phyloP scores from a whole-genome alignment of 805 yeast species.

The Metschnikowia lochheadii region DNA sequence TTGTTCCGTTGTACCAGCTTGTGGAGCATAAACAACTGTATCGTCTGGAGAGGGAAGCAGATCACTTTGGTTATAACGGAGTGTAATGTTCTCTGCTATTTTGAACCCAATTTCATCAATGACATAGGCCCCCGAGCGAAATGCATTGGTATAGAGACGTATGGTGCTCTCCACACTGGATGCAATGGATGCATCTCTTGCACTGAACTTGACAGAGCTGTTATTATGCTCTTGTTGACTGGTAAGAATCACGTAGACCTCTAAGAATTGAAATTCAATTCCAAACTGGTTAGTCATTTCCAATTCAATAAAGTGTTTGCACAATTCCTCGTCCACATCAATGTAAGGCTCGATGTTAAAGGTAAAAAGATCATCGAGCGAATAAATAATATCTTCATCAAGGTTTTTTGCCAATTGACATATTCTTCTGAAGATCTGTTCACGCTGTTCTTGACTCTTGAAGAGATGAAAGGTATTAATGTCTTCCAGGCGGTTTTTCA shows the following conservation, averaged over 20 bases:
- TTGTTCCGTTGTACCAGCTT: background rate
- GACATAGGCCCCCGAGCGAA: slow-evolving; percentile 2
- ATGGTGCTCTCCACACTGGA: slow-evolving; percentile 8
- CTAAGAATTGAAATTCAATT: slow-evolving; percentile 20
- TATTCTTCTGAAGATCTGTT: slow-evolving; percentile 4
- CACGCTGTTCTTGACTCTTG: slow-evolving; percentile 15
- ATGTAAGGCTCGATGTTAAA: slow-evolving; percentile 36
- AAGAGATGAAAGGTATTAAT: slow-evolving; percentile 26
- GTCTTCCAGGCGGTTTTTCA: slow-evolving; percentile 16
- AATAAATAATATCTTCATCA: slow-evolving; percentile 15
- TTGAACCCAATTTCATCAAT: slow-evolving; percentile 6
- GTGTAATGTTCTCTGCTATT: slow-evolving; percentile 8
- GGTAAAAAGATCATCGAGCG: slow-evolving; percentile 35
- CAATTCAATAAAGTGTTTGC: slow-evolving; percentile 36
- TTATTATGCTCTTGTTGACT: slow-evolving; percentile 15
- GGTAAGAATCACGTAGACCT: slow-evolving; percentile 20
- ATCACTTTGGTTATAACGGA: background rate
- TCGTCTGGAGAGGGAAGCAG: background rate
- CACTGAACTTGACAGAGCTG: slow-evolving; percentile 8
- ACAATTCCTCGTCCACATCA: slow-evolving; percentile 21
- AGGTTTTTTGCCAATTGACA: slow-evolving; percentile 4
- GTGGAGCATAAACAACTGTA: slow-evolving; percentile 10
- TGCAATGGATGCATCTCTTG: slow-evolving; percentile 4
- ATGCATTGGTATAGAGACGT: slow-evolving; percentile 6
- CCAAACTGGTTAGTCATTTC: slow-evolving; percentile 28